Base-by-base conservation (phyloP, 2,329 filamentous ascomycete genomes). In the Xylaria sp. region DNA sequence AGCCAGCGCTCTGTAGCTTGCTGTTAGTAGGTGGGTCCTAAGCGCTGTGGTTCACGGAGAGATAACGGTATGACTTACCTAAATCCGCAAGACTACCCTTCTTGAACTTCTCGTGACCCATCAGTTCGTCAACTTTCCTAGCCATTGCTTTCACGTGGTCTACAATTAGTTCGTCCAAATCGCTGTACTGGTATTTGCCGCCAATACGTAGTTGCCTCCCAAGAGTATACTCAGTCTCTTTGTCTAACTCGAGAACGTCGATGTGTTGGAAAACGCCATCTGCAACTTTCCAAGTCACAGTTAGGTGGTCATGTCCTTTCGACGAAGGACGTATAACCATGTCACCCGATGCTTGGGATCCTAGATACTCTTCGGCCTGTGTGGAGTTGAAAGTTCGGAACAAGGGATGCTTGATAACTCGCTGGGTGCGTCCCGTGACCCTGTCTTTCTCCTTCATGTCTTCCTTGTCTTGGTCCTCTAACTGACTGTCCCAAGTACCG, bases 61-160 rank as follows among this genome's bases (percentile, higher is more conserved):
- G 36, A 48, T 1, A 36, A 20, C 34, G 46, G 85, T 91, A 84
- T 90, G 53, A 85, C 92, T 84, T 90, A 97, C 95, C 94, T 70
- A 94, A 92, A 76, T 96, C 92, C 69, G 89, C 85, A 76, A 91
- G 91, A 69, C 89, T 94, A 68, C 91, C 90, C 70, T 89, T 89
- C 81, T 97, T 93, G 84, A 92, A 99, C 81, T 97, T 97, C 78
- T 98, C 95, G 79, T 97, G 91, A 72, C 91, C 89, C 86, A 93
- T 96, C 84, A 99, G 90, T 84, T 99, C 95, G 72, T 97, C 93
- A 60, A 98, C 95, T 85, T 99, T 99, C 81, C 91, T 93, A 20
- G 94, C 92, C 96, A 98, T 99, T 60, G 94, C 93, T 83, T 97
- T 96, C 78, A 99, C 93, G 78, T 99, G 96, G 76, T 96, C 92